Evolutionary conservation across 1,284 basidiomycete species (phyloP).

Genomic region (Stereum hirsutum): DNA sequence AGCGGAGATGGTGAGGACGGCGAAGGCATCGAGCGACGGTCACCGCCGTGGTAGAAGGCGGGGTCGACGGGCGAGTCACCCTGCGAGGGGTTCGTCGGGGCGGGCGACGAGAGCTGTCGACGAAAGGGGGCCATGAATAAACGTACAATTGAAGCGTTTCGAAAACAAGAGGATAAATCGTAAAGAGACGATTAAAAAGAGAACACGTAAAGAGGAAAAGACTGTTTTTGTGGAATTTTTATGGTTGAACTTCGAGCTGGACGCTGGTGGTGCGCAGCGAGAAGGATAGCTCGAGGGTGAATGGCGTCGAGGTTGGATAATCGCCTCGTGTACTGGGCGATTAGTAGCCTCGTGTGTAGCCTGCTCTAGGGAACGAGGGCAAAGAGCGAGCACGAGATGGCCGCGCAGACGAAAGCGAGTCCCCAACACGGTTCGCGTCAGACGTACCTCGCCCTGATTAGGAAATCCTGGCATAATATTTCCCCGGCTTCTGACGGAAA

Average conservation of each 20-base stretch:
- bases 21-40: conserved; percentile 16
- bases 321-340: conserved; percentile 3
- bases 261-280: neutral
- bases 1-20: conserved; percentile 20
- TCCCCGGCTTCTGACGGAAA: no score
- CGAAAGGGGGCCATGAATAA: no score
- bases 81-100: conserved; percentile 17
- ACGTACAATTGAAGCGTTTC: neutral
- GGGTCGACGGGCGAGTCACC: conserved; percentile 15
- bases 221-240: neutral
- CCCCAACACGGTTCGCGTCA: no score
- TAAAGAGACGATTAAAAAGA: neutral
- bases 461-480: no score
- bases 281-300: neutral
- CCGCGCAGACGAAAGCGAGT: no score
- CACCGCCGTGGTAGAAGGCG: conserved; percentile 10
- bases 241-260: neutral
- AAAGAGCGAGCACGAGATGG: neutral
- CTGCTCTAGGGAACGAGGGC: neutral
- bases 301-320: neutral
- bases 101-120: no score
- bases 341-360: conserved; percentile 7
- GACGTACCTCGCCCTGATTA: no score
- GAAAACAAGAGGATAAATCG: neutral
- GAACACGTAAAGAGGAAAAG: neutral